Evolutionary conservation across 139 green algal species (phyloP), one percentile per base, ranked within the genome.

Genomic region (Chlorella sorokiniana): DNA sequence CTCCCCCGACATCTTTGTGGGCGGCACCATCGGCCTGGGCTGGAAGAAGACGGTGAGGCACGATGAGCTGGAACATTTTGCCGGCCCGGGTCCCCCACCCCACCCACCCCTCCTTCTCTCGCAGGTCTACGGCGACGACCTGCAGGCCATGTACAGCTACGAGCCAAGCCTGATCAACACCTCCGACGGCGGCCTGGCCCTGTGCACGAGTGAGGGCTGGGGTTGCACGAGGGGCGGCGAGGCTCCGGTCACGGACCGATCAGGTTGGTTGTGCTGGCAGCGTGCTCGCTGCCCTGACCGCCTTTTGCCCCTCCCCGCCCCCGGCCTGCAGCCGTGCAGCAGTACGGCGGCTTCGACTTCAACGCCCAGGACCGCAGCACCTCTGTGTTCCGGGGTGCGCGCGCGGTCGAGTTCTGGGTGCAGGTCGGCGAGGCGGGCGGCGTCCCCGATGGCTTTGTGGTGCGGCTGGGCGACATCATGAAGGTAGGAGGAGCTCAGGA

Each of bases 321-420:
- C 23, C 16, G 42, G 6, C 18, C 35, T 69, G 73, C 56, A 80
- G 73, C 73, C 4, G 52, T 86, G 10, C 44, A 63, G 37, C 68
- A 70, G 35, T 87, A 80, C 48, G 83, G 83, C 33, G 83, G 83
- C 16, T 83, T 87, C 22, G 51, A 83, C 40, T 87, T 87, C 42
- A n/a, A 79, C 70, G 48, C 73, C 10, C 41, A 61, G 59, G 79
- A 69, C 22, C 37, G 10, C 27, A 6, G 27, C 27, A 56, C 38
- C 29, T 29, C 29, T 22, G 37, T 78, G 27, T 85, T 87, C 31
- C 31, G 4, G 11, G 69, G 48, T 44, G 74, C 76, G 31, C 45
- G 80, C 20, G 65, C 38, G 0, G 76, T 87, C 1, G 83, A 87
- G 37, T 87, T 83, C 54, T 87, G 76, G 76, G 83, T 63, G 23